These are phyloP conservation scores for Cyberlindnera lachancei DNA, from an alignment of 805 yeast species.

Conservation along the genomic window DNA sequence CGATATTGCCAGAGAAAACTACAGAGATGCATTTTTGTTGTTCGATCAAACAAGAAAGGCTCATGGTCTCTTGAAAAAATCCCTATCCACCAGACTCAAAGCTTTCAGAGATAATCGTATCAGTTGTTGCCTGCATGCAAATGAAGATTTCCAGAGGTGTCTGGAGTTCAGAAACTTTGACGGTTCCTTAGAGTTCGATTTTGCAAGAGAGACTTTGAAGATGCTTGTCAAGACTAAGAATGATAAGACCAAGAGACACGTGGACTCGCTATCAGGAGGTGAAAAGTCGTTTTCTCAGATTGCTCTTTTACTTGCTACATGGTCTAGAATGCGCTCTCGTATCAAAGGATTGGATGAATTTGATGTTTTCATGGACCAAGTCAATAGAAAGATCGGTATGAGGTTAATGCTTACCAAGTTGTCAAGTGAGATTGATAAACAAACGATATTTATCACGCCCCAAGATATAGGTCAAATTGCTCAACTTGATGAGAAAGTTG, in stretches of 20 bases:
- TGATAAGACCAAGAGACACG: conserved; percentile 54
- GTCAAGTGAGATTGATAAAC: conserved; percentile 56
- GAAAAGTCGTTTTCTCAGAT: conserved; percentile 93
- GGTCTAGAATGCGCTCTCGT: conserved; percentile 87
- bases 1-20: conserved; percentile 34
- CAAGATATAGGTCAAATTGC: conserved; percentile 69
- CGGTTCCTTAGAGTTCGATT: conserved; percentile 65
- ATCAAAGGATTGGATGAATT: conserved; percentile 91
- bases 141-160: conserved; percentile 50
- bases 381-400: conserved; percentile 76
- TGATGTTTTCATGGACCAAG: conserved; percentile 96
- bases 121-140: conserved; percentile 40
- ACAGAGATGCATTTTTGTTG: conserved; percentile 34
- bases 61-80: conserved; percentile 25
- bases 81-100: conserved; percentile 36
- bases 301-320: conserved; percentile 77
- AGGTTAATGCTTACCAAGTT: conserved; percentile 65
- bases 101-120: conserved; percentile 34
- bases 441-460: conserved; percentile 90
- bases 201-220: conserved; percentile 39
- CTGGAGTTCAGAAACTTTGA: conserved; percentile 61
- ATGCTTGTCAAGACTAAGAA: conserved; percentile 57
- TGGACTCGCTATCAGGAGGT: conserved; percentile 89
- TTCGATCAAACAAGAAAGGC: conserved; percentile 29
- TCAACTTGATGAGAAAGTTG: conserved; percentile 52